Percentiles rank a stretch among this genome's conserved stretches.
phyloP scores from a whole-genome alignment of 441 rosid species.

The Viola pubescens region DNA sequence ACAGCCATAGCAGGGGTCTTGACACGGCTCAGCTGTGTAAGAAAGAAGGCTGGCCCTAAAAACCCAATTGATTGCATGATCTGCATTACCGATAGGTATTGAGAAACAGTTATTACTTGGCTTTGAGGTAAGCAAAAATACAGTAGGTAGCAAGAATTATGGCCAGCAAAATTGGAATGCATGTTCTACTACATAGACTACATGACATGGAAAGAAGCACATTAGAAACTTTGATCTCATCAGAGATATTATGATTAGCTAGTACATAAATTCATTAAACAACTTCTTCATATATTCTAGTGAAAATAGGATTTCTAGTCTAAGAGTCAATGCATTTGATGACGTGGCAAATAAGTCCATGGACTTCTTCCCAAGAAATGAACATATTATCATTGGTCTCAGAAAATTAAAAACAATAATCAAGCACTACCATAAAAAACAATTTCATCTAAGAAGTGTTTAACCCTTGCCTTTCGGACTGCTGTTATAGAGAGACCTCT shows the following conservation, averaged over 20 bases:
- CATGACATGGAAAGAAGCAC: no score
- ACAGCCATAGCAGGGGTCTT: conserved; percentile 94
- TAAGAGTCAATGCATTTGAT: neutral
- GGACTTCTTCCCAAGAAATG: neutral
- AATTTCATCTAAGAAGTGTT: conserved; percentile 13
- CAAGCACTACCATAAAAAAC: neutral
- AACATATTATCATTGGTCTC: neutral
- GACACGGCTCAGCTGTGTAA: conserved; percentile 77
- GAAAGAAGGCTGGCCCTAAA: conserved; percentile 92
- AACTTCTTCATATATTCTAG: no score
- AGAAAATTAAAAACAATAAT: neutral
- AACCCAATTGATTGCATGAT: conserved; percentile 98
- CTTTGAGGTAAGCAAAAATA: neutral
- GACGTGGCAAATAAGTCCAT: neutral
- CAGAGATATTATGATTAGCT: neutral
- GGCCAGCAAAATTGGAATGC: conserved; percentile 1
- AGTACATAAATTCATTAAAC: neutral
- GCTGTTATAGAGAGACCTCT: conserved; percentile 80
- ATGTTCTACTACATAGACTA: neutral
- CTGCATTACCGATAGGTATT: conserved; percentile 36
- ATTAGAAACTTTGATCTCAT: no score
- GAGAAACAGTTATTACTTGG: conserved; percentile 13
- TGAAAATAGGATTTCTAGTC: no score
- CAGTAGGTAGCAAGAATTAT: neutral
- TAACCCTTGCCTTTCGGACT: conserved; percentile 79